A percentile compares a stretch with the other conserved stretches of the same genome.
phyloP scores from a whole-genome alignment of 768 basidiomycete genomes.

The Leccinum obscurum region DNA sequence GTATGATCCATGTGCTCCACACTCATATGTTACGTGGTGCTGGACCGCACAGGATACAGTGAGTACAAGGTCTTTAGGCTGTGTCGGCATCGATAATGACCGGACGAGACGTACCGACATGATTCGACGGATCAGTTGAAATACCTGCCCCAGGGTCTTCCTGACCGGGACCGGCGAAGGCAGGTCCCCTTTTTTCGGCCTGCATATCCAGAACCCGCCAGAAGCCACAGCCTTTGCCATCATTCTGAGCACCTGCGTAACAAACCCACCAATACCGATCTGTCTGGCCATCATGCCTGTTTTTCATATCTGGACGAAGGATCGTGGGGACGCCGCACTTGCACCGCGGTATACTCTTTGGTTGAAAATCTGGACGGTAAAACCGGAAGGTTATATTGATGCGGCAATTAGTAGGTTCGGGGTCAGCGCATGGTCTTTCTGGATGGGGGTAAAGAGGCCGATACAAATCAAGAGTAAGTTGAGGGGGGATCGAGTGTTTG shows the following conservation, averaged over 20 bases:
- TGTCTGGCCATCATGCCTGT: constrained; percentile 50
- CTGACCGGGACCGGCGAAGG: constrained; percentile 27
- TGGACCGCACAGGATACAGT: neutral
- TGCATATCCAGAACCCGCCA: constrained; percentile 75
- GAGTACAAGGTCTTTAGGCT: neutral
- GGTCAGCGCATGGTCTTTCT: constrained; percentile 16
- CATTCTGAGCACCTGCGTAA: constrained; percentile 78
- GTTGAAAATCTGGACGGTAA: constrained; percentile 78
- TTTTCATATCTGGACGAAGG: constrained; percentile 79
- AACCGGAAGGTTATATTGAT: constrained; percentile 90
- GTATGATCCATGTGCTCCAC: neutral
- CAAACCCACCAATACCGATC: constrained; percentile 77
- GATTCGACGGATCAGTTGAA: neutral
- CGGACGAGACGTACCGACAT: constrained; percentile 4
- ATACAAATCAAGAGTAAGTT: constrained; percentile 68
- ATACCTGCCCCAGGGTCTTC: neutral
- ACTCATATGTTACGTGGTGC: neutral
- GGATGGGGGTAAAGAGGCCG: constrained; percentile 53
- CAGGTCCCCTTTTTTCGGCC: constrained; percentile 62
- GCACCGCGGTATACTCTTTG: constrained; percentile 66
- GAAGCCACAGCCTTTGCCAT: constrained; percentile 77
- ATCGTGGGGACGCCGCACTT: constrained; percentile 72
- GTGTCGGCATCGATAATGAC: neutral
- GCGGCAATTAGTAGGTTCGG: constrained; percentile 60
- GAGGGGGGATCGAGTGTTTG: constrained; percentile 79